These are phyloP conservation scores for Fusarium sp. DNA, from an alignment of 2,329 filamentous ascomycete genomes.

Conservation along the genomic window DNA sequence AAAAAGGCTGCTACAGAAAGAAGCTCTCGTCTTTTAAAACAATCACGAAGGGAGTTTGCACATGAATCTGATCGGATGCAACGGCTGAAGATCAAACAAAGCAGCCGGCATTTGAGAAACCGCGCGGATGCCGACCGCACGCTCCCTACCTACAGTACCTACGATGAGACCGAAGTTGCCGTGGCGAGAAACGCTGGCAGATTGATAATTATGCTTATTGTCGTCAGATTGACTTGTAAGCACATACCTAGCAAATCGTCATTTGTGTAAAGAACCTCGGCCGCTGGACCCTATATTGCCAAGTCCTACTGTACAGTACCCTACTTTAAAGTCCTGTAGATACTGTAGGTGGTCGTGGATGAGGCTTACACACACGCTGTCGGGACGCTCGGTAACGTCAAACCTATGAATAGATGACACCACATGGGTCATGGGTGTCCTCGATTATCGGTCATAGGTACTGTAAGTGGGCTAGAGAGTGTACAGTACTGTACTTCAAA, in stretches of 20 bases:
- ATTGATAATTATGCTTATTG: constrained; percentile 28
- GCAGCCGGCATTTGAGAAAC: constrained; percentile 21
- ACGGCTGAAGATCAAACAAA: constrained; percentile 36
- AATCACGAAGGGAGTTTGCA: constrained; percentile 12
- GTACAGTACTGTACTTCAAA: too few species aligned
- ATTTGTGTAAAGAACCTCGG: constrained; percentile 21
- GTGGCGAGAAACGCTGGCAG: constrained; percentile 15
- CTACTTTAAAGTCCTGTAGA: not conserved
- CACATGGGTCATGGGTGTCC: not conserved
- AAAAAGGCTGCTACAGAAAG: not conserved
- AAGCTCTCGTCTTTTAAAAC: constrained; percentile 26
- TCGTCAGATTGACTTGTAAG: constrained; percentile 9
- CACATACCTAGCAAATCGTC: constrained; percentile 22
- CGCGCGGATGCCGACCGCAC: constrained; percentile 20
- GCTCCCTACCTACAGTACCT: not conserved
- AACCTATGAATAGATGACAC: not conserved
- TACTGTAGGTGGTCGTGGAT: constrained; percentile 7
- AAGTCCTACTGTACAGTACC: not conserved
- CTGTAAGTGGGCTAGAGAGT: too few species aligned
- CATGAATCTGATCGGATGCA: constrained; percentile 37
- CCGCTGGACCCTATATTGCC: not conserved
- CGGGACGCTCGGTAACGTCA: constrained; percentile 27
- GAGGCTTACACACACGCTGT: constrained; percentile 25
- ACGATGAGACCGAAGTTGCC: constrained; percentile 39
- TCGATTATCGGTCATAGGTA: not conserved